phyloP scores from a whole-genome alignment of 2,329 filamentous ascomycete species.

The Paecilomyces dactylethromorphus region DNA sequence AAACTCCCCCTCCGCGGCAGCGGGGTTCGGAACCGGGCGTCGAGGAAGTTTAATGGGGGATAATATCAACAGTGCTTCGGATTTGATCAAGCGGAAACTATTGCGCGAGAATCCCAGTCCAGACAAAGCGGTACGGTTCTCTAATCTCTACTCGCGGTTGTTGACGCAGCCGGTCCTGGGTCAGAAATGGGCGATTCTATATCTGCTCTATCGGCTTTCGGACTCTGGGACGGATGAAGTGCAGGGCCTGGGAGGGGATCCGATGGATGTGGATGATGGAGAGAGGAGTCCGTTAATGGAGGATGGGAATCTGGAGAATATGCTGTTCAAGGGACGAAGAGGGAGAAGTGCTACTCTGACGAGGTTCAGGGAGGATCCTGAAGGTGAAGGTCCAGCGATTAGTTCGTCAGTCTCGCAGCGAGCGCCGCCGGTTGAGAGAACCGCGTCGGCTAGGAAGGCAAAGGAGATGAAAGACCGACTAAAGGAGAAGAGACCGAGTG shows the following conservation, averaged over 20 bases:
- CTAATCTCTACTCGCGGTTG: slow-evolving; percentile 83
- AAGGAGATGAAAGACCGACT: slow-evolving; percentile 13
- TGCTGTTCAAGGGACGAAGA: slow-evolving; percentile 23
- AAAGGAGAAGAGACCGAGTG: slow-evolving; percentile 11
- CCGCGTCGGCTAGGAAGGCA: slow-evolving; percentile 16
- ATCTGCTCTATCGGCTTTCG: slow-evolving; percentile 77
- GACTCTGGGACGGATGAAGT: slow-evolving; percentile 44
- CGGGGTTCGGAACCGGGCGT: slow-evolving; percentile 10
- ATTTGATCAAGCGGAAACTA: slow-evolving; percentile 84
- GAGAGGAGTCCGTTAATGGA: slow-evolving; percentile 32
- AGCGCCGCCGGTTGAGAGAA: slow-evolving; percentile 19
- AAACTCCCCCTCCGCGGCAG: slow-evolving; percentile 15
- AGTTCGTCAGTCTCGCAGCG: slow-evolving; percentile 36
- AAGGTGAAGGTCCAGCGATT: slow-evolving; percentile 32
- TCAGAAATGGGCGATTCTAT: slow-evolving; percentile 95
- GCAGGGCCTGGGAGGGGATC: slow-evolving; percentile 3
- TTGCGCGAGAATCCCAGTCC: slow-evolving; percentile 68
- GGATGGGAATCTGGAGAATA: slow-evolving; percentile 30
- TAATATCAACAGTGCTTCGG: slow-evolving; percentile 79
- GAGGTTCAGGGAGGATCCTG: slow-evolving; percentile 17
- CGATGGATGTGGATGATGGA: slow-evolving; percentile 14
- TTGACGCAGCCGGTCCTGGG: slow-evolving; percentile 86
- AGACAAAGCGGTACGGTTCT: slow-evolving; percentile 73
- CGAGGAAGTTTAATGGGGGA: slow-evolving; percentile 26
- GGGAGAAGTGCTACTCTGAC: slow-evolving; percentile 11